Evolutionary conservation across 306 rosid genomes (phyloP), one percentile per base, ranked within the genome.

Genomic region (Lathyrus oleraceus): DNA sequence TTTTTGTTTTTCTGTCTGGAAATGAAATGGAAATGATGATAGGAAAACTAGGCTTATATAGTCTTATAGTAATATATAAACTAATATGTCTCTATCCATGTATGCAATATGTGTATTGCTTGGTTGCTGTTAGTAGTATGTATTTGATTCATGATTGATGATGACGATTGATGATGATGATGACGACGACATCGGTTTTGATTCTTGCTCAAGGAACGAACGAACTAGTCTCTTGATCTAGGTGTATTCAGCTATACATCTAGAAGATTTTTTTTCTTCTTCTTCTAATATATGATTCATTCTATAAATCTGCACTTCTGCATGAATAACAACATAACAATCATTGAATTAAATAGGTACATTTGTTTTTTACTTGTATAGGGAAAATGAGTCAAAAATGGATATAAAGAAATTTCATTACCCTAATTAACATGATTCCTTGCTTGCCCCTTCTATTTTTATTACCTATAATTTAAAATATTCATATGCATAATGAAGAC

Each of bases 121-220:
- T 87, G 77, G 85, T 85, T 84, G 77, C 85, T 85, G 97, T 93
- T 88, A 93, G 96, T 86, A 85, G 96, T 90, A 87, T 88, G 94
- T 93, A 87, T 93, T 49, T 82, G 89, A 78, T 68, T 68, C 80
- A 78, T 56, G 74, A 57, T 40, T 48, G 32, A 20, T 65, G 84
- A 43, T 79, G 72, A 49, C 28, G 66, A 58, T 25, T 65, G 4
- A 27, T 1, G 2, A 0, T 25, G 28, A 48, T 56, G 66, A 58
- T 10, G 65, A 9, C 19, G 77, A 10, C 62, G 85, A 84, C 77
- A 78, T 81, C 81, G 13, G 57, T 69, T 72, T 76, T 76, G 84
- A 72, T 76, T 81, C 91, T 74, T 86, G 39, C 86, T 83, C 86
- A 79, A 62, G 80, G 82, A 83, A 83, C 88, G 85, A 80, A 57